These are phyloP conservation scores for Calonectria hongkongensis DNA, from an alignment of 2,329 filamentous ascomycete species.

Conservation along the genomic window DNA sequence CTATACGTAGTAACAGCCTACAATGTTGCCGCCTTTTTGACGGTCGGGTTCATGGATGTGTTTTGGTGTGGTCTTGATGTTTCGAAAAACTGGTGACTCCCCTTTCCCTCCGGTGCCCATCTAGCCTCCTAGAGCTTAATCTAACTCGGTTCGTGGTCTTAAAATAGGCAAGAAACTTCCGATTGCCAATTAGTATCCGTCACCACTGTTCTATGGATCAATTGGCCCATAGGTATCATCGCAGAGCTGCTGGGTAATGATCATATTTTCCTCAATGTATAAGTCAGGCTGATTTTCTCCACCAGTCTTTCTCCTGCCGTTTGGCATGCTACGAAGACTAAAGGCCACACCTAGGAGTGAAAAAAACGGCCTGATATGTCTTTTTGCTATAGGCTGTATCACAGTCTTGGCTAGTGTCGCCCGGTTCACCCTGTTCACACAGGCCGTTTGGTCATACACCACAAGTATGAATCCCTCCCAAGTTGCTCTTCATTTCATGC, in stretches of 20 bases:
- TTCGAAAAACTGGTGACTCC: background rate
- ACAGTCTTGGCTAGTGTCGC: constrained; percentile 19
- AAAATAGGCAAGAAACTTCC: background rate
- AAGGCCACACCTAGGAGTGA: constrained; percentile 7
- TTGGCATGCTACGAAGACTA: constrained; percentile 14
- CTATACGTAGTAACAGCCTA: constrained; percentile 3
- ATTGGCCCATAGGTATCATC: constrained; percentile 13
- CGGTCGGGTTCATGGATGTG: background rate
- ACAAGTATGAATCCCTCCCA: background rate
- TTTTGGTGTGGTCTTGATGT: constrained; percentile 23
- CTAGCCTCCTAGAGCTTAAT: no score
- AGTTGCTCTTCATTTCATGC: no score
- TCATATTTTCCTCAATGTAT: background rate
- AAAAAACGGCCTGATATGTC: constrained; percentile 8
- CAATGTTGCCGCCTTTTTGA: constrained; percentile 4
- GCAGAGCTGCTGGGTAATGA: constrained; percentile 20
- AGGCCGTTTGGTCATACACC: background rate
- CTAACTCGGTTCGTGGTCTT: background rate
- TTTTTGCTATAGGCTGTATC: constrained; percentile 1
- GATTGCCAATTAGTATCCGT: background rate
- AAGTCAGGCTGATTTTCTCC: background rate
- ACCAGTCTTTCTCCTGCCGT: constrained; percentile 13
- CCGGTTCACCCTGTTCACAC: background rate
- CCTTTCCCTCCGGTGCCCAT: no score
- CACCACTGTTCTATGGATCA: background rate